phyloP scores from a whole-genome alignment of 768 basidiomycete genomes.

The Phylloporus arenicola region DNA sequence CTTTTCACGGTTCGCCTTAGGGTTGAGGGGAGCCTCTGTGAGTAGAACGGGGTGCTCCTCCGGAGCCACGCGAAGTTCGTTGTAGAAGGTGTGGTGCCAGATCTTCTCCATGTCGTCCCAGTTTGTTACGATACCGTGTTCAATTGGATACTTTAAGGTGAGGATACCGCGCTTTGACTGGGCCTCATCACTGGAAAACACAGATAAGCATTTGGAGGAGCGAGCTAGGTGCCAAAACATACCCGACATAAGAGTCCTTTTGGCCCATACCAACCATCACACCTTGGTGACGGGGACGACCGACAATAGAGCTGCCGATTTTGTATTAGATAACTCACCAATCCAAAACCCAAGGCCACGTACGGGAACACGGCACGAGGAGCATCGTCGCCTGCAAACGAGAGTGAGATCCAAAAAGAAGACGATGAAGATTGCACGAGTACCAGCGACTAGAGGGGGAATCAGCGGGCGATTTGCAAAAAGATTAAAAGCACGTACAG shows the following conservation, averaged over 20 bases:
- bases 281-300: conserved; percentile 90
- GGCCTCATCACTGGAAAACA: conserved; percentile 68
- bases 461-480: conserved; percentile 15
- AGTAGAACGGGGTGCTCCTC: conserved; percentile 72
- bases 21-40: conserved; percentile 70
- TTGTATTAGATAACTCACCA: conserved; percentile 9
- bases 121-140: conserved; percentile 94
- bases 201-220: conserved; percentile 12
- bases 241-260: conserved; percentile 97
- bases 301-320: conserved; percentile 73
- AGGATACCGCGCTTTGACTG: conserved; percentile 95
- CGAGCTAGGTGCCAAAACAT: conserved; percentile 5
- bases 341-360: conserved; percentile 31
- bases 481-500: conserved; percentile 51
- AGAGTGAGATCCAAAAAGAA: conserved; percentile 3
- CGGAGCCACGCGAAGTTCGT: conserved; percentile 71
- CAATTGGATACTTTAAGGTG: conserved; percentile 88
- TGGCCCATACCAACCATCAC: conserved; percentile 97
- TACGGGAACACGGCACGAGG: conserved; percentile 94
- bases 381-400: conserved; percentile 73
- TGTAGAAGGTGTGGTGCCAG: conserved; percentile 96
- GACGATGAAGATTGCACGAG: neutral
- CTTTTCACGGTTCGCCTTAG: conserved; percentile 68
- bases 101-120: conserved; percentile 99
- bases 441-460: conserved; percentile 56